Base-by-base conservation (phyloP, 805 yeast genomes). In the Groenewaldozyma salmanticensis region DNA sequence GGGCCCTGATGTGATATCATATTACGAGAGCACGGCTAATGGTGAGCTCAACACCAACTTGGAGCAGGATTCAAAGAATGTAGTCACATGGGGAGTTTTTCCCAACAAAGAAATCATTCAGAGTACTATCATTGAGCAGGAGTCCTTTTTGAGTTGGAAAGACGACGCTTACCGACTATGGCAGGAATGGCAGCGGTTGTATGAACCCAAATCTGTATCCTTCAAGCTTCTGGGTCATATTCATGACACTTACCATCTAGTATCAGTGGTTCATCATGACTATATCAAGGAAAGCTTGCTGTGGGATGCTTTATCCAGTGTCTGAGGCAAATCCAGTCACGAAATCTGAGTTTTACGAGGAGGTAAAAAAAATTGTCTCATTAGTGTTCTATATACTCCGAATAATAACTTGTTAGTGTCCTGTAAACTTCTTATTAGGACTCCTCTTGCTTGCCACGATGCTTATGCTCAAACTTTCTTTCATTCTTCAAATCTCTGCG, bases 71-170 rank as follows among this genome's bases (percentile, higher is more conserved):
- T 62, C 64, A 17, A 78, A 86, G 34, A 81, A 79, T 48, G 95
- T 92, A 21, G 94, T 92, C 5, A 92, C 98, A 1, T 92, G 98
- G 98, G 98, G 97, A 47, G 95, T 83, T 2, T 90, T 92, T 70
- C 94, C 94, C 5, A 80, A 80, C 60, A 75, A 87, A 48, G 95
- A 86, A 56, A 79, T 87, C 29, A 74, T 86, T 29, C 96, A 88
- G 60, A 83, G 96, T 0, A 92, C 98, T 0, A 81, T 88, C 46
- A 79, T 92, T 42, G 96, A 88, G 56, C 82, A 77, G 51, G 95
- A 87, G 52, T 85, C 96, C 1, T 90, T 92, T 66, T 74, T 75
- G 50, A 96, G 96, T 0, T 92, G 98, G 98, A 75, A 81, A 51
- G 96, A 88, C 54, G 99, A 92, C 60, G 94, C 95, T 0, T 92